phyloP scores from a whole-genome alignment of 2,329 filamentous ascomycete species.

The Fusarium goolgardi region DNA sequence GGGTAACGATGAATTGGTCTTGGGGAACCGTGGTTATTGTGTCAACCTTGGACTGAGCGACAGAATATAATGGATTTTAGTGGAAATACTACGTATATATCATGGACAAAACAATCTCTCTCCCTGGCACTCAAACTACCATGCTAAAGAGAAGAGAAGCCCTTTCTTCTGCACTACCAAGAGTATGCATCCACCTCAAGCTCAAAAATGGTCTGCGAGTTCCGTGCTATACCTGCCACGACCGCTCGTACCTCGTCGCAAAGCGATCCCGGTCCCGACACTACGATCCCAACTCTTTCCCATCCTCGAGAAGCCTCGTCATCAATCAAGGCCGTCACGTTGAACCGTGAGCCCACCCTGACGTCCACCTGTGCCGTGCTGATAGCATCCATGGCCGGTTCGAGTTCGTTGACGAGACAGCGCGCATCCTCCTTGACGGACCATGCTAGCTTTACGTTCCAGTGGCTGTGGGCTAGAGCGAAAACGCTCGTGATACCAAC shows the following conservation, averaged over 20 bases:
- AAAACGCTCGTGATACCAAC: slow-evolving; percentile 18
- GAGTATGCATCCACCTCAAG: slow-evolving; percentile 26
- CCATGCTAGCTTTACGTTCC: slow-evolving; percentile 20
- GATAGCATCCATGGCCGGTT: slow-evolving; percentile 11
- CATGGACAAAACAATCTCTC: neutral
- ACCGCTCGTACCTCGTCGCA: slow-evolving; percentile 14
- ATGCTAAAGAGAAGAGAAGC: neutral
- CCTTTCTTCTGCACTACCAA: neutral
- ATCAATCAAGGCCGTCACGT: neutral
- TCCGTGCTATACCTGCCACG: slow-evolving; percentile 11
- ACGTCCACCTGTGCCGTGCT: slow-evolving; percentile 4
- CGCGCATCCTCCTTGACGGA: slow-evolving; percentile 8
- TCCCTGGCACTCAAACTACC: fast-evolving
- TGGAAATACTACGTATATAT: neutral
- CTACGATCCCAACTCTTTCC: slow-evolving; percentile 20
- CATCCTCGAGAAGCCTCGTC: slow-evolving; percentile 11
- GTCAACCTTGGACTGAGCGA: neutral
- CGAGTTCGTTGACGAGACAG: slow-evolving; percentile 16
- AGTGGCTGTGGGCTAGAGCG: slow-evolving; percentile 6
- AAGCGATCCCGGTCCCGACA: slow-evolving; percentile 13
- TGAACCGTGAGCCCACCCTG: slow-evolving; percentile 6
- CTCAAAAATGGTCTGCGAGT: slow-evolving; percentile 17
- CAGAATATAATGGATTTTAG: neutral
- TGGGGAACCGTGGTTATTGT: neutral
- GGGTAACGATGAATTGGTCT: no score